phyloP scores from a whole-genome alignment of 1,139 yeast species.

The Candida tropicalis region DNA sequence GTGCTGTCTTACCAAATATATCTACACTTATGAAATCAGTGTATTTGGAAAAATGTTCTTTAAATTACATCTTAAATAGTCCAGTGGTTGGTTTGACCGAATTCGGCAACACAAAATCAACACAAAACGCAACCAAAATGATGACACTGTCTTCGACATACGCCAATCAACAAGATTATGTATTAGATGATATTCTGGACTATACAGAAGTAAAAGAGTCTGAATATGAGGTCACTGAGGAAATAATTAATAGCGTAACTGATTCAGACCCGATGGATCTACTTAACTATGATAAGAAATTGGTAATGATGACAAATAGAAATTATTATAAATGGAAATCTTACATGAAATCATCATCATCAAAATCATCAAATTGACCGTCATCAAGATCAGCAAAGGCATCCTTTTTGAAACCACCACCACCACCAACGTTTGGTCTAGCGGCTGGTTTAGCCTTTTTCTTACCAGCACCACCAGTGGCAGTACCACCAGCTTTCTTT shows the following conservation, averaged over 20 bases:
- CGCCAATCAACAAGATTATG: background rate
- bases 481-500: slow-evolving; percentile 79
- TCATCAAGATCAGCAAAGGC: slow-evolving; percentile 59
- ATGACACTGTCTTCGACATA: no score
- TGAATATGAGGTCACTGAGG: slow-evolving; percentile 1
- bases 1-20: background rate
- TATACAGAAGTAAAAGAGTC: background rate
- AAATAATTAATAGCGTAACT: background rate
- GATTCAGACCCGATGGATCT: slow-evolving; percentile 13
- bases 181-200: slow-evolving; percentile 1
- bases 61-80: background rate
- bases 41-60: slow-evolving; percentile 4
- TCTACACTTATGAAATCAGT: background rate
- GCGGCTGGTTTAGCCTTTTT: slow-evolving; percentile 82
- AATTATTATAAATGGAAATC: background rate
- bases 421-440: slow-evolving; percentile 74
- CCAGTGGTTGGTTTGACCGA: no score
- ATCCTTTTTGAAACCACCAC: slow-evolving; percentile 68
- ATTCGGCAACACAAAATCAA: no score
- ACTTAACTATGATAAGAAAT: slow-evolving; percentile 10
- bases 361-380: slow-evolving; percentile 52
- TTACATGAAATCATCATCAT: slow-evolving; percentile 91
- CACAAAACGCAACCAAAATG: no score
- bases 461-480: slow-evolving; percentile 94
- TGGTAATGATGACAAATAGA: background rate